Evolutionary conservation across 192 early-diverging fungal species (phyloP), one percentile per base, ranked within the genome.

Genomic region (Coemansia sp.): DNA sequence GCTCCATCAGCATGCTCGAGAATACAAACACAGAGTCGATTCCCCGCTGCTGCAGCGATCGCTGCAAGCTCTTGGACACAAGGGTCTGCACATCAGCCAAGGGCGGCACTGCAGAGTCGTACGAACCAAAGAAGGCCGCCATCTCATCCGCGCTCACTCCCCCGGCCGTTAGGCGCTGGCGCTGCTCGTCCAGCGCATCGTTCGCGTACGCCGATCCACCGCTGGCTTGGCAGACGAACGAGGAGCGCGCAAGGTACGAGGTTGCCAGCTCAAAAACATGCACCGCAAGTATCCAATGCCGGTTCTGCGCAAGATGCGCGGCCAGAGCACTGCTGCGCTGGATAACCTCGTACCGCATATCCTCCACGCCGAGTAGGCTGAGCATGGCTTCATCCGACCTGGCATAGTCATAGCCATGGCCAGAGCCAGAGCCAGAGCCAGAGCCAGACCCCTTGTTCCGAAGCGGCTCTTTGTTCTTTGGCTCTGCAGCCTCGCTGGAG

Each of bases 241-340:
- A 69, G 18, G 70, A 70, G 7, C 71, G 74, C 12, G 74, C 64
- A 9, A 82, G 71, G 56, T 76, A 71, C 15, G 74, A 76, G 1
- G 63, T 41, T 4, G 71, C 45, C 54, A 82, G 59, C 44, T 76
- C 64, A 8, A 73, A 64, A 15, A 66, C 41, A 42, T 82, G 79
- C 16, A 70, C 68, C 1, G 79, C 74, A 40, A 82, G 68, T 7
- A 74, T n/a, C 79, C 79, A 82, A 57, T 82, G 79, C 11, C 68
- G 67, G 38, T 71, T 75, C 4, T 61, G 68, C 11, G 65, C 61
- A 38, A 82, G 65, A 37, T 59, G 45, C n/a, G 54, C 68, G 12
- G 72, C 71, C 54, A 82, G 57, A 13, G 43, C 70, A 15, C 68
- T 40, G 58, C 79, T 74, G 26, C 79, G 67, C 39, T 47, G 54